Evolutionary conservation across 1,139 yeast genomes (phyloP).

Genomic region (Blastobotrys indianensis): DNA sequence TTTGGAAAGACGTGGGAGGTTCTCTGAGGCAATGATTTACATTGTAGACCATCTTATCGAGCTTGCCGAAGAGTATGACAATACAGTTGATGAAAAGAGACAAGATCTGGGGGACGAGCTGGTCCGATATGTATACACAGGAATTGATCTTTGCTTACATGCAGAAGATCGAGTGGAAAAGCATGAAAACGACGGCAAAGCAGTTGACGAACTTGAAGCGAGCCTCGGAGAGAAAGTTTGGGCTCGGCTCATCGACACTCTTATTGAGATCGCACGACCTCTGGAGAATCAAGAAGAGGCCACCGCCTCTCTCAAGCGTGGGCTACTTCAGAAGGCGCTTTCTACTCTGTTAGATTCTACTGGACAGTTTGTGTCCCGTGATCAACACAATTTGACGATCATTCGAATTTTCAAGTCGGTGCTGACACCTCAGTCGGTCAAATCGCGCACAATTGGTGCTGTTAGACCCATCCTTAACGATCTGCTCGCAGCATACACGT

Average conservation of each 20-base stretch:
- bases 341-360: constrained; percentile 24
- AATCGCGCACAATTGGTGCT: constrained; percentile 30
- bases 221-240: constrained; percentile 25
- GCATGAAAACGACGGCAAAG: constrained; percentile 7
- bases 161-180: constrained; percentile 16
- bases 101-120: constrained; percentile 14
- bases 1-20: constrained; percentile 25
- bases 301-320: constrained; percentile 15
- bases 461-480: constrained; percentile 58
- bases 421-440: constrained; percentile 20
- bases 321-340: constrained; percentile 22
- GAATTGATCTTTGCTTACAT: constrained; percentile 25
- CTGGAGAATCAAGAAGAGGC: constrained; percentile 5
- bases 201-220: constrained; percentile 7
- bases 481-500: constrained; percentile 57
- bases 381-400: constrained; percentile 20
- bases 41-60: constrained; percentile 26
- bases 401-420: constrained; percentile 26
- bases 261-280: constrained; percentile 23
- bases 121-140: constrained; percentile 24
- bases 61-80: constrained; percentile 18
- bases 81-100: background rate
- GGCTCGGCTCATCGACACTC: constrained; percentile 28
- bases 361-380: constrained; percentile 10
- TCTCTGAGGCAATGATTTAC: constrained; percentile 33